Evolutionary conservation across 495 filamentous ascomycete species (phyloP), one percentile per base, ranked within the genome.

Genomic region (Parathielavia hyrcaniae): DNA sequence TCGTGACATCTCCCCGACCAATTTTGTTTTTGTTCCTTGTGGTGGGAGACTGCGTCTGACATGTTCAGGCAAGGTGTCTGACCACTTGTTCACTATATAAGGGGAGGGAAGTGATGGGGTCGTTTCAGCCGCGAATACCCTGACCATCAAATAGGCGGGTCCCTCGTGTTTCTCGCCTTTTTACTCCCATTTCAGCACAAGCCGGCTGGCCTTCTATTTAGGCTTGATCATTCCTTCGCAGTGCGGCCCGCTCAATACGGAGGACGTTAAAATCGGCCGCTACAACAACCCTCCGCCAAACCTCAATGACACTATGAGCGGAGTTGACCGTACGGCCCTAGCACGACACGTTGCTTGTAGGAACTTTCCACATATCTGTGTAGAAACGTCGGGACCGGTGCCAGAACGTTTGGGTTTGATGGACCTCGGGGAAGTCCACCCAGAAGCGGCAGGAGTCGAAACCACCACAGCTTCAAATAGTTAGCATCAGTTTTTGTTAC

Each of bases 221-320:
- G n/a, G n/a, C n/a, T n/a, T n/a, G n/a, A 0, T 50, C 26, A 7
- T 22, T 39, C 17, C 8, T 39, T 22, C 17, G 34, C 14, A 50
- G 48, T 32, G 34, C 34, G 4, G 34, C 34, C 48, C 32, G 34
- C 35, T 50, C 26, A 8, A 7, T 14, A 50, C 35, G 19, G 48
- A 50, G 48, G 48, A 50, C 48, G 4, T 50, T 50, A 14, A 50
- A 50, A 50, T 50, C 34, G 48, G 34, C 48, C 32, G 48, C n/a
- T 50, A 14, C 26, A 16, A 50, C 34, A n/a, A 50, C 32, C 48
- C 48, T 50, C 48, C 48, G 48, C 48, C 17, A 50, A 50, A 50
- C 47, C 48, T 50, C 19, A 50, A 50, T 50, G 34, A 50, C 34
- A 17, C 48, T 50, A 23, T 50, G 38, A 39, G 48, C 34, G 19